Conservation (phyloP, 2,329 filamentous ascomycete species). For the Colletotrichum paranaense region DNA sequence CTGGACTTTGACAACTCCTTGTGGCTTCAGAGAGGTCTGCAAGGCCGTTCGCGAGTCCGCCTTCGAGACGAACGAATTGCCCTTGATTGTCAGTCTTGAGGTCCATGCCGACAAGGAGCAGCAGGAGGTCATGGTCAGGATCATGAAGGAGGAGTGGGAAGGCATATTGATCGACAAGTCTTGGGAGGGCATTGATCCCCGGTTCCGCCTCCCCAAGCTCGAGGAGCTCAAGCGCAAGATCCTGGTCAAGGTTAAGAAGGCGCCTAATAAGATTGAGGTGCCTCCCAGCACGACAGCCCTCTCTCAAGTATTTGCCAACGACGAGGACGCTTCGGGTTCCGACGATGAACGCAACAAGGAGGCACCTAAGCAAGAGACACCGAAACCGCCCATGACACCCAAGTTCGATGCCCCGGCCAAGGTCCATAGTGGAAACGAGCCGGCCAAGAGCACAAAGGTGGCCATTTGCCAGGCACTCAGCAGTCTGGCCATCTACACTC, state of each 20-base stretch:
- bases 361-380: constrained; percentile 8
- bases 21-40: constrained; percentile 89
- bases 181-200: constrained; percentile 62
- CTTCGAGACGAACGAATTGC: constrained; percentile 80
- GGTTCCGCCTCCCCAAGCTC: constrained; percentile 73
- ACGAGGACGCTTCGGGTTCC: constrained; percentile 54
- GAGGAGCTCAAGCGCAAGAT: constrained; percentile 83
- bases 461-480: constrained; percentile 78
- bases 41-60: constrained; percentile 81
- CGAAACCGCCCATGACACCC: neutral
- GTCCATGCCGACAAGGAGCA: constrained; percentile 86
- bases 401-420: constrained; percentile 3
- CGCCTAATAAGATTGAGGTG: constrained; percentile 48
- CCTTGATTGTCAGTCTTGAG: constrained; percentile 92
- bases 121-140: constrained; percentile 91
- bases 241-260: constrained; percentile 81
- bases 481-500: constrained; percentile 84
- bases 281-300: constrained; percentile 46
- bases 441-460: constrained; percentile 64
- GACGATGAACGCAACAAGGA: constrained; percentile 53
- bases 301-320: constrained; percentile 44
- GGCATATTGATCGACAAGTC: constrained; percentile 75
- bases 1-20: constrained; percentile 86
- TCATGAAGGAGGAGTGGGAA: constrained; percentile 91
- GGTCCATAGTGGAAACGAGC: constrained; percentile 41